These are phyloP conservation scores for Schwanniomyces sp. DNA, from an alignment of 805 yeast species.

Conservation along the genomic window DNA sequence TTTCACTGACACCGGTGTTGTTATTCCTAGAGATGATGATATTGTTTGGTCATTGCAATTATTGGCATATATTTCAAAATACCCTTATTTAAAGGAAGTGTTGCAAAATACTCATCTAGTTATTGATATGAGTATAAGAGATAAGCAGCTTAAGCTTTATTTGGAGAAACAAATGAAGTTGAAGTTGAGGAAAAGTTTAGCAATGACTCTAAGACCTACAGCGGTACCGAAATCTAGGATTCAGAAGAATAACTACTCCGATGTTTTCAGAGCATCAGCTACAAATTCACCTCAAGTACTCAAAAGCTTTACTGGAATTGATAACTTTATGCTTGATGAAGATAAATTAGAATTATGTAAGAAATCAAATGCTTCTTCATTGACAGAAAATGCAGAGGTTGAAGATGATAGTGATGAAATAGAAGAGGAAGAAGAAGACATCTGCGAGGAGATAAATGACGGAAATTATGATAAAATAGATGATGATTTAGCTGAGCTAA, in stretches of 20 bases:
- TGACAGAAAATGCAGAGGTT: constrained; percentile 26
- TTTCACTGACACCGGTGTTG: constrained; percentile 58
- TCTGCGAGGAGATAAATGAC: constrained; percentile 7
- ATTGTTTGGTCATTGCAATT: constrained; percentile 91
- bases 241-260: constrained; percentile 13
- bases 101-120: constrained; percentile 77
- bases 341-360: constrained; percentile 34
- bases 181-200: constrained; percentile 28
- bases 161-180: constrained; percentile 35
- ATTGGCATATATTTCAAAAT: constrained; percentile 89
- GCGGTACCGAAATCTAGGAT: constrained; percentile 35
- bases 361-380: constrained; percentile 17
- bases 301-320: constrained; percentile 29
- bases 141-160: constrained; percentile 36
- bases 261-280: constrained; percentile 32
- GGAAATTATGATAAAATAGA: constrained; percentile 5
- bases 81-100: constrained; percentile 71
- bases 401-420: constrained; percentile 27
- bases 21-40: constrained; percentile 92
- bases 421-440: constrained; percentile 20
- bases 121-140: constrained; percentile 55
- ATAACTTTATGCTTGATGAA: constrained; percentile 29
- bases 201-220: constrained; percentile 29
- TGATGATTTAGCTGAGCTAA: constrained; percentile 5
- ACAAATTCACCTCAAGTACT: constrained; percentile 42